Evolutionary conservation across 257 asterid species (phyloP).

Genomic region (Knoxia roxburghii): DNA sequence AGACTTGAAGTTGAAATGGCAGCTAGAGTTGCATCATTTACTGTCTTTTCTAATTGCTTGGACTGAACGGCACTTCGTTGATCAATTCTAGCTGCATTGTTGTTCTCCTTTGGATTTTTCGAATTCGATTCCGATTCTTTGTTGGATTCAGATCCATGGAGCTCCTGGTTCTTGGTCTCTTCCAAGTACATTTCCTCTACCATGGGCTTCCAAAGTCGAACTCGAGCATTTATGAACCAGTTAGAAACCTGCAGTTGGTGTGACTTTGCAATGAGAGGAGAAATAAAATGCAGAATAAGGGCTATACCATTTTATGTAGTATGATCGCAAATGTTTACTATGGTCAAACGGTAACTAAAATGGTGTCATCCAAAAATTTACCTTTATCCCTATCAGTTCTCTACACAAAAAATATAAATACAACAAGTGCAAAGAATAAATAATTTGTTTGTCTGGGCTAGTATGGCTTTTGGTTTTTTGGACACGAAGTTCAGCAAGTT

Average conservation of each 20-base stretch:
- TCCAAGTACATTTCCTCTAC: conserved; percentile 77
- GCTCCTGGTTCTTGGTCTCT: conserved; percentile 50
- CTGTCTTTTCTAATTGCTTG: conserved; percentile 22
- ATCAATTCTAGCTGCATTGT: neutral
- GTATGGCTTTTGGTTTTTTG: too few species aligned
- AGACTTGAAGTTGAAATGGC: conserved; percentile 21
- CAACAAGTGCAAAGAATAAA: too few species aligned
- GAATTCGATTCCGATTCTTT: conserved; percentile 18
- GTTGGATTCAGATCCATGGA: conserved; percentile 21
- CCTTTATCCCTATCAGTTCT: too few species aligned
- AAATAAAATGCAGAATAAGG: too few species aligned
- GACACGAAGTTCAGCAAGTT: too few species aligned
- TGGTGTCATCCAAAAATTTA: too few species aligned
- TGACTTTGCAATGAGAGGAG: too few species aligned
- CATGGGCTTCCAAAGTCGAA: conserved; percentile 86
- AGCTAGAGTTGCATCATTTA: conserved; percentile 14
- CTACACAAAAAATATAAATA: too few species aligned
- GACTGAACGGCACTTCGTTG: conserved; percentile 9
- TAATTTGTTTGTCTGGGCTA: too few species aligned
- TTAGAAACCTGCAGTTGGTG: conserved; percentile 82
- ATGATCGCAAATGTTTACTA: too few species aligned
- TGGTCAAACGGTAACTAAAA: too few species aligned
- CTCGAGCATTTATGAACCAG: conserved; percentile 83
- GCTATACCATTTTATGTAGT: too few species aligned
- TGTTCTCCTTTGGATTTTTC: conserved; percentile 21